Base-by-base conservation (phyloP, 2,329 filamentous ascomycete genomes). In the Colletotrichum acutatum region DNA sequence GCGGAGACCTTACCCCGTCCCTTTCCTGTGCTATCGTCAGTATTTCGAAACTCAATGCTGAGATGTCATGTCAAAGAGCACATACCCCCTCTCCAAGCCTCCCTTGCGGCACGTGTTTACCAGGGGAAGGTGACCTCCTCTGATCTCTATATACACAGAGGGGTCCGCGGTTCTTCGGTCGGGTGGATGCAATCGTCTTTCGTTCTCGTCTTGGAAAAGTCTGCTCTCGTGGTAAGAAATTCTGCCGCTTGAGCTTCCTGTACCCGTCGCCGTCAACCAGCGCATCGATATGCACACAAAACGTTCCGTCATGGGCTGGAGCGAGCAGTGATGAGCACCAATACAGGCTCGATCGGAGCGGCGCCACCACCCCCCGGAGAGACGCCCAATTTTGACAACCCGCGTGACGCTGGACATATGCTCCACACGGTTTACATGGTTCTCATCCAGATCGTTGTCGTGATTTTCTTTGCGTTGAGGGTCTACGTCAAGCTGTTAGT, bases 331-430 rank as follows among this genome's bases (percentile, higher is more conserved):
- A 73, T 73, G 71, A 53, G 24, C 66, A 70, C 22, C 37, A 22
- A 67, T 24, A 32, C 53, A 66, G 56, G 60, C 34, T 28, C 71
- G 54, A 64, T 57, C 67, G 71, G 71, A 37, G 71, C 71, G 56
- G 71, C 67, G 22, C 42, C 68, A 46, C 72, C 72, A 63, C 72
- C 72, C 28, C 63, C 58, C 42, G 72, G 72, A 32, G 72, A 68
- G 53, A 74, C 57, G 53, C 68, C 72, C 63, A 24, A 75, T 59
- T 75, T 75, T 54, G 49, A 66, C 32, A 26, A 65, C 19, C 73
- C 73, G 37, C 71, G 66, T 5, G 73, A 75, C 62, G 71, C 37
- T 42, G 42, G 67, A 3, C 59, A 60, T 32, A 53, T 19, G 28
- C 12, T 57, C n/a, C 66, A 74, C 63, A 32, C 54, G 26, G 59